Percentiles rank a stretch among this genome's conserved stretches.
Evolutionary conservation across 345 rosid genomes (phyloP).

Genomic region (Hypericum perforatum): DNA sequence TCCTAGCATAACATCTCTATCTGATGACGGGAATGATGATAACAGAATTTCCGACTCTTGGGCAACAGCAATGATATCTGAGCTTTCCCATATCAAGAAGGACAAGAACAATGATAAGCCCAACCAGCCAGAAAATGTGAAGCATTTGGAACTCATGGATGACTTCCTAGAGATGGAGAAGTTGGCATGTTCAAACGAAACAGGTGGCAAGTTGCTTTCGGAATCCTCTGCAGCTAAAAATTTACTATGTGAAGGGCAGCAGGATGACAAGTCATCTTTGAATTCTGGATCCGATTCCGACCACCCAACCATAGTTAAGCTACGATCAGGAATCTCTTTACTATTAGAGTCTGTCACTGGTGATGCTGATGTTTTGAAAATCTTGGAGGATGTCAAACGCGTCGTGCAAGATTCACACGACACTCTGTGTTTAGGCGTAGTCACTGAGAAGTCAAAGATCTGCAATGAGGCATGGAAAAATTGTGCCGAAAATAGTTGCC

Average conservation of each 20-base stretch:
- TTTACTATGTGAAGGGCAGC: conserved; percentile 18
- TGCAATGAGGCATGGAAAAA: conserved; percentile 20
- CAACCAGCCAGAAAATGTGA: conserved; percentile 39
- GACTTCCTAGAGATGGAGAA: conserved; percentile 99
- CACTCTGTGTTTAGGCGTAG: conserved; percentile 18
- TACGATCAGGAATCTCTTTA: conserved; percentile 44
- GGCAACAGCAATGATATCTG: conserved; percentile 44
- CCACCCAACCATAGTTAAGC: conserved; percentile 30
- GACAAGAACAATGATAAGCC: conserved; percentile 34
- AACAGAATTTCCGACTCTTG: conserved; percentile 68
- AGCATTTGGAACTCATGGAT: conserved; percentile 78
- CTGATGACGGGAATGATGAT: conserved; percentile 91
- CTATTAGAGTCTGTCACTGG: conserved; percentile 48
- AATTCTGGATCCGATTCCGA: conserved; percentile 27
- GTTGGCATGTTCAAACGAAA: conserved; percentile 52
- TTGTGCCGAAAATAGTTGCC: conserved; percentile 22
- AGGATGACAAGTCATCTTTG: conserved; percentile 14
- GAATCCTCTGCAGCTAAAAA: conserved; percentile 19
- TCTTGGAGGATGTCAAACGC: conserved; percentile 46
- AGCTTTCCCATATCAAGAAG: conserved; percentile 47
- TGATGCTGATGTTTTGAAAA: conserved; percentile 41
- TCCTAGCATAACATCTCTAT: conserved; percentile 73
- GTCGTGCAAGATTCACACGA: conserved; percentile 43
- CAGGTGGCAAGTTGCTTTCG: conserved; percentile 23
- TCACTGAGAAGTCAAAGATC: conserved; percentile 17